Percentiles rank a stretch among this genome's conserved stretches.
These are phyloP conservation scores for Arabis hirsuta DNA, from an alignment of 345 rosid species.

Conservation along the genomic window DNA sequence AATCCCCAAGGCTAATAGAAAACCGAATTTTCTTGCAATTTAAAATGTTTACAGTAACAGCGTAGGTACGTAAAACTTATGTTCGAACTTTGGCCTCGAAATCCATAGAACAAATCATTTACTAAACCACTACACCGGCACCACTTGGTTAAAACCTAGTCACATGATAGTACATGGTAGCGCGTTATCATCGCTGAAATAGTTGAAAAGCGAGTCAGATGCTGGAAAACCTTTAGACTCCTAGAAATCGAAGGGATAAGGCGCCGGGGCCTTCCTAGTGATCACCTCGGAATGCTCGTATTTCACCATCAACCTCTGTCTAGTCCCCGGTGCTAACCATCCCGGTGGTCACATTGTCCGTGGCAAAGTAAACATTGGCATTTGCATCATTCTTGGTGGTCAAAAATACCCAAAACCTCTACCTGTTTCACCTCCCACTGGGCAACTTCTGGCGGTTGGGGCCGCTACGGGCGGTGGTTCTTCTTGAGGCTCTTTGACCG, in stretches of 20 bases:
- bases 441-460: not conserved
- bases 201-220: not conserved
- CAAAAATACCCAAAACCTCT: conserved; percentile 17
- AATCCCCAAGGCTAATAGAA: too few species aligned
- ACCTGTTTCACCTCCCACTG: conserved; percentile 2
- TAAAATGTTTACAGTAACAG: too few species aligned
- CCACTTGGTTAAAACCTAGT: not conserved
- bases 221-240: not conserved
- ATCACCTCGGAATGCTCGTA: not conserved
- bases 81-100: too few species aligned
- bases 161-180: conserved; percentile 39
- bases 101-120: too few species aligned
- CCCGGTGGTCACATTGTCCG: conserved; percentile 21
- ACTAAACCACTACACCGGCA: too few species aligned
- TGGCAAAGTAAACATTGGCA: conserved; percentile 28
- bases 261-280: conserved; percentile 14
- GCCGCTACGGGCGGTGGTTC: not conserved
- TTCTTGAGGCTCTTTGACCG: not conserved
- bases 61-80: too few species aligned
- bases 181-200: conserved; percentile 13
- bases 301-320: conserved; percentile 20
- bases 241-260: conserved; percentile 34
- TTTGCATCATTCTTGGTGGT: conserved; percentile 15
- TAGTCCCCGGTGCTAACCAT: conserved; percentile 9
- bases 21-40: too few species aligned